These are phyloP conservation scores for Colletotrichum musae DNA, from an alignment of 2,329 filamentous ascomycete species.

Conservation along the genomic window DNA sequence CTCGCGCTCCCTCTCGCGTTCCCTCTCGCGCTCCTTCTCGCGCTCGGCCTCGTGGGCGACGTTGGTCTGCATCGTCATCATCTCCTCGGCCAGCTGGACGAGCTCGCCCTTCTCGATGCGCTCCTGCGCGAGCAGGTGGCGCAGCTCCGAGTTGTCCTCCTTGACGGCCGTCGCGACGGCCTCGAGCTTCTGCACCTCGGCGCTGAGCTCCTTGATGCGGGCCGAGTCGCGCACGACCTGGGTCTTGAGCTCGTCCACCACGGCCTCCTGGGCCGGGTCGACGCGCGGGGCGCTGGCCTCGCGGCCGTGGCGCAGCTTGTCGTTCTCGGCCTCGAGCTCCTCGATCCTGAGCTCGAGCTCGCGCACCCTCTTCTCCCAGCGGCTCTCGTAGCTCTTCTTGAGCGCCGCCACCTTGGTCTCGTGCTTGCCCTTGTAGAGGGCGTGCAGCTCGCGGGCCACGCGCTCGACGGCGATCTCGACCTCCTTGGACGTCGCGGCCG, in stretches of 20 bases:
- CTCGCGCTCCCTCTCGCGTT: conserved; percentile 14
- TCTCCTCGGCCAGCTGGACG: conserved; percentile 85
- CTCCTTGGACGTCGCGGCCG: conserved; percentile 64
- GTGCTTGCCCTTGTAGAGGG: conserved; percentile 96
- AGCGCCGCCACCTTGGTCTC: conserved; percentile 95
- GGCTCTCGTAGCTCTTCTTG: conserved; percentile 86
- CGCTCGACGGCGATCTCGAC: conserved; percentile 90
- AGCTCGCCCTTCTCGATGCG: conserved; percentile 88
- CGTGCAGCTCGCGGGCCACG: conserved; percentile 93
- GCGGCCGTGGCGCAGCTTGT: conserved; percentile 76
- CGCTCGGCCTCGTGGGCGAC: conserved; percentile 47
- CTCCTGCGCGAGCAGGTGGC: conserved; percentile 78
- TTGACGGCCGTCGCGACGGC: conserved; percentile 80
- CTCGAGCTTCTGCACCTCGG: conserved; percentile 81
- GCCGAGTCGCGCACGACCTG: conserved; percentile 77
- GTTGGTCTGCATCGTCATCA: conserved; percentile 78
- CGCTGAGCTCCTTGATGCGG: conserved; percentile 78
- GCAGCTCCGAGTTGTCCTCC: conserved; percentile 76
- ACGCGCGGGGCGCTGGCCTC: conserved; percentile 76
- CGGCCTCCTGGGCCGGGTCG: conserved; percentile 60
- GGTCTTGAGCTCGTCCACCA: conserved; percentile 66
- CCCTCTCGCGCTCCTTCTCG: conserved; percentile 26
- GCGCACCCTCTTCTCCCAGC: conserved; percentile 89
- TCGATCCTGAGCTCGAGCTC: conserved; percentile 82
- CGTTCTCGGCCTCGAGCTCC: conserved; percentile 80